Percentiles rank a stretch among this genome's conserved stretches.
phyloP scores from a whole-genome alignment of 2,329 filamentous ascomycete species.

The Falciphora oryzae region DNA sequence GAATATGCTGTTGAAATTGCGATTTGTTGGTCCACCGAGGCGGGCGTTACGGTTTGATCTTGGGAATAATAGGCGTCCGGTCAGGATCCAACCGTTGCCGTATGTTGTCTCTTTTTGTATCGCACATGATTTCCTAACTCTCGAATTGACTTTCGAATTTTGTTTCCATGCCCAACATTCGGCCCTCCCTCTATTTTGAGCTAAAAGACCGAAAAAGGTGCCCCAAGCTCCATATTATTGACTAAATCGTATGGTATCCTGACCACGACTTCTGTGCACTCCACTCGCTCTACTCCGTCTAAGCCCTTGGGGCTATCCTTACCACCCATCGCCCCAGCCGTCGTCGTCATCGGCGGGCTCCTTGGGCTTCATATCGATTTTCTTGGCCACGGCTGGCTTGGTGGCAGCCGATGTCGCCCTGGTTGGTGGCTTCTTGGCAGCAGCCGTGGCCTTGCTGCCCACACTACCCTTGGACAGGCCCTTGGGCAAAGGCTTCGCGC shows the following conservation, averaged over 20 bases:
- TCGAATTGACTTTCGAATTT: neutral
- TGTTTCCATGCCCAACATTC: neutral
- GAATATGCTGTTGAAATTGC: neutral
- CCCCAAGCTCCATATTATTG: neutral
- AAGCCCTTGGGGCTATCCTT: conserved; percentile 11
- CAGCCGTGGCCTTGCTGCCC: conserved; percentile 26
- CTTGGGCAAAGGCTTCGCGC: conserved; percentile 69
- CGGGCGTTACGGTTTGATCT: neutral
- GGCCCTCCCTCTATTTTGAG: too few species aligned
- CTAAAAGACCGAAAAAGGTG: neutral
- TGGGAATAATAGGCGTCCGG: neutral
- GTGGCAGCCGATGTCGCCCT: conserved; percentile 17
- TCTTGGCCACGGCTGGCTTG: conserved; percentile 51
- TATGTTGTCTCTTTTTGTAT: neutral
- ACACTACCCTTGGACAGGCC: conserved; percentile 62
- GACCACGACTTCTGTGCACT: neutral
- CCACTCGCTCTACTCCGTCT: neutral
- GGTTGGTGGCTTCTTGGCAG: conserved; percentile 32
- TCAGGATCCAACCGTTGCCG: neutral
- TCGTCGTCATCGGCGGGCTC: conserved; percentile 49
- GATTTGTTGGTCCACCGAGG: neutral
- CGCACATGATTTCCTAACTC: neutral
- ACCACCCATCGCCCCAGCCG: conserved; percentile 64
- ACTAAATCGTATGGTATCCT: conserved; percentile 5
- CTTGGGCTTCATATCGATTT: conserved; percentile 64